Conservation (phyloP, 2,329 filamentous ascomycete genomes). For the Arthrobotrys sphaeroides region DNA sequence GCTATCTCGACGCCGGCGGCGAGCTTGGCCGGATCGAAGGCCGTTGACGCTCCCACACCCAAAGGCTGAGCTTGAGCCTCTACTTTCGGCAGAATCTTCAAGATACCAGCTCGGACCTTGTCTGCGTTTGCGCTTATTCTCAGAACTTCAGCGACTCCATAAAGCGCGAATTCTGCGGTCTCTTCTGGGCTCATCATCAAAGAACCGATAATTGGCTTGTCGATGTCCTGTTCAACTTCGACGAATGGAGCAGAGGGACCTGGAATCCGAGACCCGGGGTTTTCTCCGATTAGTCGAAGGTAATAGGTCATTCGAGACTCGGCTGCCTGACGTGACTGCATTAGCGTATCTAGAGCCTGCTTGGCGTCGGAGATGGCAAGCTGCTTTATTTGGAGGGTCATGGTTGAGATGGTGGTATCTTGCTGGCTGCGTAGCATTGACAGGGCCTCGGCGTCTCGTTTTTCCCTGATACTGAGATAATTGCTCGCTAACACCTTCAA, state of each 20-base stretch:
- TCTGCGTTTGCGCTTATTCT: background rate
- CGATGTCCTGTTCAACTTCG: conserved; percentile 18
- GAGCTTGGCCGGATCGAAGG: conserved; percentile 27
- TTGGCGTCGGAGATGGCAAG: conserved; percentile 53
- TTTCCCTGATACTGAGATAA: conserved; percentile 56
- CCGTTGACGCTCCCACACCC: conserved; percentile 13
- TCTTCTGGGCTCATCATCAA: conserved; percentile 37
- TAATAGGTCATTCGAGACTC: conserved; percentile 29
- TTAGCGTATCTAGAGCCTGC: conserved; percentile 41
- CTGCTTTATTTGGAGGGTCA: conserved; percentile 55
- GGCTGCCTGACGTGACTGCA: background rate
- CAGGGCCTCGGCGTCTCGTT: conserved; percentile 56
- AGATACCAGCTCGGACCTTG: background rate
- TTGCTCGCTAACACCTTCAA: conserved; percentile 53
- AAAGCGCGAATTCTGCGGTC: background rate
- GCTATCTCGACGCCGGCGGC: background rate
- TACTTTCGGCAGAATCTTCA: conserved; percentile 31
- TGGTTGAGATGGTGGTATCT: conserved; percentile 37
- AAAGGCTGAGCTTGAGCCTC: conserved; percentile 14
- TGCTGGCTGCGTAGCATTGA: conserved; percentile 48
- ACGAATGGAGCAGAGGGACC: conserved; percentile 1
- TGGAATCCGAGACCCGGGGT: conserved; percentile 13
- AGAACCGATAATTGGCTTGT: background rate
- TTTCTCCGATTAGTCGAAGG: conserved; percentile 44
- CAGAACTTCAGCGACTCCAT: background rate